Evolutionary conservation across 129 eudicot species (phyloP), one percentile per base, ranked within the genome.

Genomic region (Dittrichia graveolens): DNA sequence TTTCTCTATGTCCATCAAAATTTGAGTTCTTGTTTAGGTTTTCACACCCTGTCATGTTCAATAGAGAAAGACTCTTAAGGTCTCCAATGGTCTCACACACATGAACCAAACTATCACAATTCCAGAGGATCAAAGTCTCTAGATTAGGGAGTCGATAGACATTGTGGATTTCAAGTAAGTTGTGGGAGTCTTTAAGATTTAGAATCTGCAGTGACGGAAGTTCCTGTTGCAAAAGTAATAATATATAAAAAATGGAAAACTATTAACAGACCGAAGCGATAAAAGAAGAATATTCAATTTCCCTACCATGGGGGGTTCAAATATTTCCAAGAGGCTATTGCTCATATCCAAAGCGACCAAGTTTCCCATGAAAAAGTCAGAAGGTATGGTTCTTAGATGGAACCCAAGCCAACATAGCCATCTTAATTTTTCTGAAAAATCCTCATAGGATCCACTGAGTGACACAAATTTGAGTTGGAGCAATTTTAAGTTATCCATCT

Each of bases 271-370:
- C 71, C 1, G 1, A 47, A 31, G 12, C 0, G 1, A 7, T 45
- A 34, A 16, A 1, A 43, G 5, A 7, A 7, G 57, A 14, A 66
- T 47, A 18, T 44, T 15, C 0, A 18, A 19, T 24, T 31, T 31
- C 57, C 44, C 11, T 73, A 60, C 77, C 77, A 19, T 73, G 47
- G 69, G 66, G 14, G 48, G 68, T 16, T 47, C 50, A 24, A 24
- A 24, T 24, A 24, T 24, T 24, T 24, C 31, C 31, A 24, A 24
- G 31, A 24, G 31, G 31, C 31, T 24, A 24, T 24, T 24, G 31
- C 1, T 24, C 31, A 24, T 24, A 24, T 24, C 31, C 31, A 24
- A 24, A 24, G 31, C 31, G 31, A 24, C 31, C 31, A 24, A 24
- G 31, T 24, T 24, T 24, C 31, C 31, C 31, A 24, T 24, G 31